Percentiles rank a stretch among this genome's conserved stretches.
Conservation (phyloP, 768 basidiomycete species). For the Rhizopogon vulgaris region DNA sequence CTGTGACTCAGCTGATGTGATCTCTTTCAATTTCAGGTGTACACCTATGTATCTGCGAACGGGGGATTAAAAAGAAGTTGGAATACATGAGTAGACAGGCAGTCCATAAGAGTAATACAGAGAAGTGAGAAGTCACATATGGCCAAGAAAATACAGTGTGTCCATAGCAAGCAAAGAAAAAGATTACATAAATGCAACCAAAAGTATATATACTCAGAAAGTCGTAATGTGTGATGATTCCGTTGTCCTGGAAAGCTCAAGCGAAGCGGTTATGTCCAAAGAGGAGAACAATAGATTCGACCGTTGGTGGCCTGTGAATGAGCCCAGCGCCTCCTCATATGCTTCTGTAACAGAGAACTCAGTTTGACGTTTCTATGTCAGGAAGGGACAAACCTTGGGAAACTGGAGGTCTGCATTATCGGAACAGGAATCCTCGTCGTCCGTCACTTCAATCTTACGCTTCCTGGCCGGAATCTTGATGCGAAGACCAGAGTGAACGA, state of each 20-base stretch:
- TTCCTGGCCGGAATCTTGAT: conserved; percentile 21
- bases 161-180: background rate
- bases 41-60: too few relatives aligned
- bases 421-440: background rate
- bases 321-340: conserved; percentile 13
- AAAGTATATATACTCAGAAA: background rate
- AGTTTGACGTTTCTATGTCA: background rate
- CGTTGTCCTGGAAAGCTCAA: background rate
- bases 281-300: background rate
- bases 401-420: background rate
- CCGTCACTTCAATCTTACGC: conserved; percentile 18
- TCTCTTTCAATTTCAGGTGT: too few relatives aligned
- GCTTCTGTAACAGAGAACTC: conserved; percentile 6
- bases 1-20: too few relatives aligned
- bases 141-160: background rate
- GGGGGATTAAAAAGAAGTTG: background rate
- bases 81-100: background rate
- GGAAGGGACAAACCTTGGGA: conserved; percentile 14
- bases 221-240: background rate
- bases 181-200: background rate
- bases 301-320: background rate
- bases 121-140: background rate
- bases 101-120: background rate
- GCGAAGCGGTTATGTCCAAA: background rate
- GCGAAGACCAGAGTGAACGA: conserved; percentile 14